Evolutionary conservation across 1,284 basidiomycete species (phyloP).

Genomic region (Schizopora paradoxa): DNA sequence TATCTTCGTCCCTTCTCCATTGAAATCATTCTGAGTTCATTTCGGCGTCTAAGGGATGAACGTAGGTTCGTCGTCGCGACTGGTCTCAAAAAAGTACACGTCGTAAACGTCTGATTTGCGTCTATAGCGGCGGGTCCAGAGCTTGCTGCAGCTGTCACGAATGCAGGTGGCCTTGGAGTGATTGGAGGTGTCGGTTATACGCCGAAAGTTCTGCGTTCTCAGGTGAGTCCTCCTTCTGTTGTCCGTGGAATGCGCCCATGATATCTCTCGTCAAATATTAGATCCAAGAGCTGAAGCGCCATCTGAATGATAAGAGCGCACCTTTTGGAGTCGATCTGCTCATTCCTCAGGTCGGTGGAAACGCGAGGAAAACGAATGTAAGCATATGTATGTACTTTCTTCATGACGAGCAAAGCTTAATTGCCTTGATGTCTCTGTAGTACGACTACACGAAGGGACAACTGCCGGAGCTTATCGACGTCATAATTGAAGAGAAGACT

Average conservation of each 20-base stretch:
- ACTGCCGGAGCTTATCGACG: constrained; percentile 72
- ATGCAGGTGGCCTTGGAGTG: constrained; percentile 83
- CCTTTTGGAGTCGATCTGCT: constrained; percentile 88
- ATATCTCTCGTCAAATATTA: constrained; percentile 27
- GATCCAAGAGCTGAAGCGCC: constrained; percentile 70
- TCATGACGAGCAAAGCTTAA: neutral
- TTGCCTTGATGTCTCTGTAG: constrained; percentile 32
- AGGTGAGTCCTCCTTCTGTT: constrained; percentile 37
- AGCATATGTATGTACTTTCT: constrained; percentile 23
- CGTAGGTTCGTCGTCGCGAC: no score
- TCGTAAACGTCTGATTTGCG: no score
- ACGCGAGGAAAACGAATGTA: constrained; percentile 82
- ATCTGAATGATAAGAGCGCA: constrained; percentile 61
- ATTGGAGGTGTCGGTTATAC: constrained; percentile 81
- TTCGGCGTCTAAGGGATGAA: constrained; percentile 59
- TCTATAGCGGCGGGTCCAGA: constrained; percentile 86
- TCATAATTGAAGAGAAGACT: constrained; percentile 84
- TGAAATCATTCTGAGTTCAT: neutral
- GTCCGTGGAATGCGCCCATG: neutral
- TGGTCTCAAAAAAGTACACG: no score
- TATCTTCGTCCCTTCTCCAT: neutral
- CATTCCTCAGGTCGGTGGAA: constrained; percentile 76
- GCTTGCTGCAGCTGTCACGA: constrained; percentile 82
- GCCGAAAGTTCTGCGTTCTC: constrained; percentile 64
- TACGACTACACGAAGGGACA: constrained; percentile 80